Evolutionary conservation across 768 basidiomycete species (phyloP).

Genomic region (Suillus fuscotomentosus): DNA sequence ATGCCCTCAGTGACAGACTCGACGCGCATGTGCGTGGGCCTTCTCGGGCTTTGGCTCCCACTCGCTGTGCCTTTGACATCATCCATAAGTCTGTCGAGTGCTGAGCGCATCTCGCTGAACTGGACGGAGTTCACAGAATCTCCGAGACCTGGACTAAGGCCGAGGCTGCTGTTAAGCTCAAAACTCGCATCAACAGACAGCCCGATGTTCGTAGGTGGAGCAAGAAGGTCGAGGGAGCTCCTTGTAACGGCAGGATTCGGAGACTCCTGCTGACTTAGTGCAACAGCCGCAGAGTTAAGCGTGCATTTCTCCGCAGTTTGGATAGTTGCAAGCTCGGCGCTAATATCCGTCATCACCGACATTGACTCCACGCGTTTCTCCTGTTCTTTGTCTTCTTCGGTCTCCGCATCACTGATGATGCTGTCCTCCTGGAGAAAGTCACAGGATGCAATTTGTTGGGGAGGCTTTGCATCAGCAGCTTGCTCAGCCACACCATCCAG

Average conservation of each 20-base stretch:
- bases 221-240: not conserved
- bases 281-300: constrained; percentile 16
- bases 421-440: constrained; percentile 3
- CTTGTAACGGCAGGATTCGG: not conserved
- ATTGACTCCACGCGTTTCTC: constrained; percentile 39
- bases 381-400: constrained; percentile 14
- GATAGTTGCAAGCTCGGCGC: constrained; percentile 51
- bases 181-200: constrained; percentile 21
- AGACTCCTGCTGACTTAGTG: constrained; percentile 1
- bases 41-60: constrained; percentile 23
- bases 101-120: constrained; percentile 70
- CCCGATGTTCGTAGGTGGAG: constrained; percentile 14
- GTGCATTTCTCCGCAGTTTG: constrained; percentile 44
- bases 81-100: constrained; percentile 71
- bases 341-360: constrained; percentile 36
- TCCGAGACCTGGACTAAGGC: constrained; percentile 24
- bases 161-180: constrained; percentile 25
- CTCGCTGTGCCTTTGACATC: constrained; percentile 42
- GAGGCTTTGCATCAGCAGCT: not conserved
- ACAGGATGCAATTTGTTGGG: not conserved
- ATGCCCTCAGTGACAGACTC: constrained; percentile 34
- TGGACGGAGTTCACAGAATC: constrained; percentile 51
- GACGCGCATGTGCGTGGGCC: constrained; percentile 16
- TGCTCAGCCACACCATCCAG: constrained; percentile 6
- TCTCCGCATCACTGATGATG: constrained; percentile 14